Evolutionary conservation across 2,329 filamentous ascomycete genomes (phyloP), one percentile per base, ranked within the genome.

Genomic region (Chrysosporium keratinophilum): DNA sequence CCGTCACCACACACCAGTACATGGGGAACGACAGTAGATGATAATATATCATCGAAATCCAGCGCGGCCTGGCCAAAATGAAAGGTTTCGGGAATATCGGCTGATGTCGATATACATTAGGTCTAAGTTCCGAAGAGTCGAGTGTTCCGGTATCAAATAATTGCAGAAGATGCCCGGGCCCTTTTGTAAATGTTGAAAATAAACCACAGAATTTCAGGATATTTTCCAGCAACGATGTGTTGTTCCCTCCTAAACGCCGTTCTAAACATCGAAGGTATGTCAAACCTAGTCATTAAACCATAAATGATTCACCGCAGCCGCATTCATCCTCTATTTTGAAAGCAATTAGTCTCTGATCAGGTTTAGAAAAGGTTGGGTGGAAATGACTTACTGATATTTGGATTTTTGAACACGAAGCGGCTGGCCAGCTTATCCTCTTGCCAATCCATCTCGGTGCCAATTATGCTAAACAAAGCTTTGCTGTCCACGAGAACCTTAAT

Each of bases 391-490:
- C 90, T 98, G 67, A 97, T 97, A 66, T 98, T 98, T 1, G 93
- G 93, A 69, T 98, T 98, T 67, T 82, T 84, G 73, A 98, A 98
- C 49, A 95, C 83, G 70, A 98, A 98, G 60, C 87, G 79, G 70
- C 90, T 81, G 68, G 85, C 95, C 59, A 98, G 74, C 74, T 95
- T 95, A 64, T 97, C 93, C 72, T 97, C 90, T 10, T 91, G 78
- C 90, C 91, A 98, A 67, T 98, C 93, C 93, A 98, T 98, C 73
- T 97, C 91, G 66, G 87, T 95, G 4, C 93, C 93, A 63, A 98
- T 96, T 52, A 98, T 97, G 70, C 91, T 97, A 68, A 98, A 90
- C 48, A 98, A 74, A 41, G 93, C 93, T 75, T 96, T 97, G 77
- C 88, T 95, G 70, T 98, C 93, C 54, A 98, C 93, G 67, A 97